A percentile compares a stretch with the other conserved stretches of the same genome.
These are phyloP conservation scores for Leucocoprinus sp. DNA, from an alignment of 768 basidiomycete species.

Conservation along the genomic window DNA sequence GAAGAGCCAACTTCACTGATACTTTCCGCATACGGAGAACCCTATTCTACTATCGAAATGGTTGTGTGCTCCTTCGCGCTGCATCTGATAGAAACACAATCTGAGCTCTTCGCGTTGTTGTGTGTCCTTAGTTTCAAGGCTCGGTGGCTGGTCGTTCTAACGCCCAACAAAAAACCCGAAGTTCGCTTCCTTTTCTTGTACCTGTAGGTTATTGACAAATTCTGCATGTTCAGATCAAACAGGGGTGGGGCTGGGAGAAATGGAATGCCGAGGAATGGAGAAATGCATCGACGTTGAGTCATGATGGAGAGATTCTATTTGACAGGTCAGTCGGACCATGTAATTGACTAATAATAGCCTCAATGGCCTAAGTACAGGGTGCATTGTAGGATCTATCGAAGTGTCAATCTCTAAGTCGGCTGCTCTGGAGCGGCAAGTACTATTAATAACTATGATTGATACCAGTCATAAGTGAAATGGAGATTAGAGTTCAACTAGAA, in stretches of 20 bases:
- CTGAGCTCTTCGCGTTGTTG: constrained; percentile 55
- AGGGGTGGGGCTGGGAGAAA: constrained; percentile 59
- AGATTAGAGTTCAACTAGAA: constrained; percentile 20
- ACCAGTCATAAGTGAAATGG: neutral
- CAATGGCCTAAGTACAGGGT: constrained; percentile 25
- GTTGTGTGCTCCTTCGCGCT: constrained; percentile 69
- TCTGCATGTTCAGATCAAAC: constrained; percentile 40
- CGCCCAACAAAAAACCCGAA: constrained; percentile 73
- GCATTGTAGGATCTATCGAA: constrained; percentile 46
- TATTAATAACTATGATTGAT: neutral
- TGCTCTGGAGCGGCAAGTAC: neutral
- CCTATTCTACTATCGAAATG: constrained; percentile 38
- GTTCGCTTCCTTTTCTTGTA: constrained; percentile 23
- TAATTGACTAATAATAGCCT: neutral
- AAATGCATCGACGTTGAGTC: constrained; percentile 31
- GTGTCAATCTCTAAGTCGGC: constrained; percentile 24
- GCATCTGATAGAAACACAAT: constrained; percentile 55
- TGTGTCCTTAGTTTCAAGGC: constrained; percentile 56
- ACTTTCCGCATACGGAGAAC: neutral
- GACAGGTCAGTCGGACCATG: constrained; percentile 31
- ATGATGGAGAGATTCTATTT: constrained; percentile 35
- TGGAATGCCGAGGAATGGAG: constrained; percentile 49
- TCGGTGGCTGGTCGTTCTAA: constrained; percentile 59
- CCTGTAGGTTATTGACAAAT: neutral
- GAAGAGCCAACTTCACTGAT: neutral